A percentile compares a stretch with the other conserved stretches of the same genome.
phyloP scores from a whole-genome alignment of 176 grass and related monocot species.

The Dactylis glomerata region DNA sequence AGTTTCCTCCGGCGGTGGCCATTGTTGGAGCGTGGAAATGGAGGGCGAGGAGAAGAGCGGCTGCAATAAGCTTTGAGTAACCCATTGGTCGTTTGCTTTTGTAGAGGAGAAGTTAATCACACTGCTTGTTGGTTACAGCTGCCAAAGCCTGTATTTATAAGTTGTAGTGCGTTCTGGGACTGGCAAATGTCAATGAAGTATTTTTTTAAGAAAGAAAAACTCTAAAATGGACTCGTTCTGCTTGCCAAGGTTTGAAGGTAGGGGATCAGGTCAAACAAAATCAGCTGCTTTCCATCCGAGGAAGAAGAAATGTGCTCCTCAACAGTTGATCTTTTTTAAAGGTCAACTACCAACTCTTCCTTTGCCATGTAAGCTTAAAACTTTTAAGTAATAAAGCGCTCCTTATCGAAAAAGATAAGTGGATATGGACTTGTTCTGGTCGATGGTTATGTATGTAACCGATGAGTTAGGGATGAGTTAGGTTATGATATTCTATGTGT shows the following conservation, averaged over 20 bases:
- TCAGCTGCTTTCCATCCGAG: background rate
- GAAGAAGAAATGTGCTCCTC: background rate
- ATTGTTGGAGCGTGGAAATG: background rate
- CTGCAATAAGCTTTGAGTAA: conserved; percentile 31
- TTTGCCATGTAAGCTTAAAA: too few relatives aligned
- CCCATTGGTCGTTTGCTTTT: conserved; percentile 29
- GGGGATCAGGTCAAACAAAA: background rate
- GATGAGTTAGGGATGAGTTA: too few relatives aligned
- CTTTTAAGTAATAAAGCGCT: too few relatives aligned
- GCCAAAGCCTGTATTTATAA: background rate
- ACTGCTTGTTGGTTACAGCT: background rate
- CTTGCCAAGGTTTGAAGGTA: background rate
- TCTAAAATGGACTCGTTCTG: background rate
- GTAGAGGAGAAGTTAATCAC: too few relatives aligned
- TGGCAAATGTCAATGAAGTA: background rate
- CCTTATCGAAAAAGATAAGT: too few relatives aligned
- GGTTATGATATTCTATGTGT: background rate
- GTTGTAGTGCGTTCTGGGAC: background rate
- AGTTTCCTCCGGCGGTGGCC: conserved; percentile 34
- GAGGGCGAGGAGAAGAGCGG: conserved; percentile 16
- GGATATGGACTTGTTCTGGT: too few relatives aligned
- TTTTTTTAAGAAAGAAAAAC: background rate
- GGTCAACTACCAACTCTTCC: background rate
- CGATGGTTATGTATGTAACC: too few relatives aligned
- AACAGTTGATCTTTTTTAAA: background rate